These are phyloP conservation scores for Pluteus cervinus DNA, from an alignment of 768 basidiomycete genomes.

Conservation along the genomic window DNA sequence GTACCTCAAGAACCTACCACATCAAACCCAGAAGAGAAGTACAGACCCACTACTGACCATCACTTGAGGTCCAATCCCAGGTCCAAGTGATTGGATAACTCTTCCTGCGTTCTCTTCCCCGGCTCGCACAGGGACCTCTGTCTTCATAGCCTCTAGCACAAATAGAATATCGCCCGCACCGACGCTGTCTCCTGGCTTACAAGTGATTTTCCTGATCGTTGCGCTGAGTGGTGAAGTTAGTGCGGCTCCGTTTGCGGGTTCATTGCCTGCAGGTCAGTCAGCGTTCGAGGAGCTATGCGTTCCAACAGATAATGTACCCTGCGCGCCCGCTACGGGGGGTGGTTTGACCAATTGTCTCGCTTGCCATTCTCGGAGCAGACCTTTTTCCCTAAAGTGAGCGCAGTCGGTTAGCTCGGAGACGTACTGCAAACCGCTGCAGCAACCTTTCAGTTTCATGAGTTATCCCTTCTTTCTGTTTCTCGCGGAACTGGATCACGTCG, in stretches of 20 bases:
- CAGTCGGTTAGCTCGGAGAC: too few relatives aligned
- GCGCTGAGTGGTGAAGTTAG: slow-evolving; percentile 35
- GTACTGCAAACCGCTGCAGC: too few relatives aligned
- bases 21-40: too few relatives aligned
- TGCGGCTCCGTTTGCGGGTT: slow-evolving; percentile 3
- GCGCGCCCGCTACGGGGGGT: too few relatives aligned
- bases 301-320: too few relatives aligned
- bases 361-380: slow-evolving; percentile 39
- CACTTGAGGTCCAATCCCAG: too few relatives aligned
- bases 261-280: slow-evolving; percentile 1
- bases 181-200: slow-evolving; percentile 37
- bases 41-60: too few relatives aligned
- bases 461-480: slow-evolving; percentile 30
- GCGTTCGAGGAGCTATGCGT: too few relatives aligned
- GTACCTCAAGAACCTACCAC: too few relatives aligned
- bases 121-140: slow-evolving; percentile 44
- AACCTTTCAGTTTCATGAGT: slow-evolving; percentile 36
- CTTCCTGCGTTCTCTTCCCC: slow-evolving; percentile 40
- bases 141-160: slow-evolving; percentile 64
- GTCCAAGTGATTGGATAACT: too few relatives aligned
- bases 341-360: slow-evolving; percentile 13
- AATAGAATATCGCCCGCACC: slow-evolving; percentile 36
- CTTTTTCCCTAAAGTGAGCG: slow-evolving; percentile 38
- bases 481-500: slow-evolving; percentile 36
- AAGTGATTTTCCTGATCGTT: slow-evolving; percentile 45